These are phyloP conservation scores for Mortierella alpina DNA, from an alignment of 192 early-diverging fungal genomes.

Conservation along the genomic window DNA sequence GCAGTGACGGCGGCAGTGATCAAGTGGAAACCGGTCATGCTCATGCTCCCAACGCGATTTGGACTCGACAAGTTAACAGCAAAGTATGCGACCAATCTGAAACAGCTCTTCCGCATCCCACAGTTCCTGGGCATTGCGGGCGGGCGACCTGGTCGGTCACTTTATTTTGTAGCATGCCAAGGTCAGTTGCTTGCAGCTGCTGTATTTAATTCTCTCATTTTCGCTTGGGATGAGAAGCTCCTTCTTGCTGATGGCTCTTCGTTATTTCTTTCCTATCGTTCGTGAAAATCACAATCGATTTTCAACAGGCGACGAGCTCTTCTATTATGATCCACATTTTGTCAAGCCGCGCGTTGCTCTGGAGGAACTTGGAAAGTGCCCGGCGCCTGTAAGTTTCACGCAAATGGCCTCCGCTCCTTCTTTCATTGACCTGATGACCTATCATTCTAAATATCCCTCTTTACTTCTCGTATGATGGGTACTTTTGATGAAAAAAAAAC, in stretches of 20 bases:
- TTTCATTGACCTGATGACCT: neutral
- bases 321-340: conserved; percentile 55
- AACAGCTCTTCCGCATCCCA: conserved; percentile 48
- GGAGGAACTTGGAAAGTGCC: conserved; percentile 16
- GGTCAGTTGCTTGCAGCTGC: conserved; percentile 12
- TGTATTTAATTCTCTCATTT: neutral
- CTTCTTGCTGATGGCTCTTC: neutral
- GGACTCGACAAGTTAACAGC: conserved; percentile 22
- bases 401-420: neutral
- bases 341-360: conserved; percentile 35
- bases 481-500: neutral
- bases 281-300: neutral
- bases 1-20: neutral
- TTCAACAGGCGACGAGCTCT: conserved; percentile 47
- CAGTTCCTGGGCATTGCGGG: conserved; percentile 58
- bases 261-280: neutral
- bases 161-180: conserved; percentile 56
- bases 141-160: conserved; percentile 50
- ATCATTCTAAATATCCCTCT: neutral
- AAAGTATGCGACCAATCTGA: conserved; percentile 19
- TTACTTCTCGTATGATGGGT: neutral
- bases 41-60: conserved; percentile 45
- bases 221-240: neutral
- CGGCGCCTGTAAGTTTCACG: conserved; percentile 16
- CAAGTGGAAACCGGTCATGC: conserved; percentile 45